These are phyloP conservation scores for Candida quercuum DNA, from an alignment of 805 yeast species.

Conservation along the genomic window DNA sequence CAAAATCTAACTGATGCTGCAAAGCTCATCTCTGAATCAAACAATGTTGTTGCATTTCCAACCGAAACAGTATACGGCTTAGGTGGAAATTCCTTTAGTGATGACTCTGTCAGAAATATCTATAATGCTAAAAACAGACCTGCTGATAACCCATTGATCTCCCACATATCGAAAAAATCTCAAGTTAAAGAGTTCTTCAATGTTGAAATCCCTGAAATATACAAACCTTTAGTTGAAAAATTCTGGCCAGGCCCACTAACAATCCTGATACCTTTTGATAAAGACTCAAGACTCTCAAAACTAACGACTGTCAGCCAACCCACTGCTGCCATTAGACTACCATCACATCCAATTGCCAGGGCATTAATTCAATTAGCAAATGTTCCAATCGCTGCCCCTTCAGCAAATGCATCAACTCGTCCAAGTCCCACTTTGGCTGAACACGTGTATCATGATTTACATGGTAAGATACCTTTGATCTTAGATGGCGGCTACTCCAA, in stretches of 20 bases:
- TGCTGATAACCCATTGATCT: slow-evolving; percentile 89
- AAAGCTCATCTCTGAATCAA: slow-evolving; percentile 38
- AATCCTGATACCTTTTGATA: slow-evolving; percentile 62
- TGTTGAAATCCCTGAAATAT: slow-evolving; percentile 59
- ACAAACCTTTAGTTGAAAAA: slow-evolving; percentile 53
- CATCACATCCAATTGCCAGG: slow-evolving; percentile 82
- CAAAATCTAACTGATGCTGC: slow-evolving; percentile 55
- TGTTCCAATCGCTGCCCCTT: slow-evolving; percentile 93
- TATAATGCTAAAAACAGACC: slow-evolving; percentile 91
- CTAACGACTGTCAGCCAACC: slow-evolving; percentile 82
- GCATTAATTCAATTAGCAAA: slow-evolving; percentile 82
- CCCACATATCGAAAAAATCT: slow-evolving; percentile 75
- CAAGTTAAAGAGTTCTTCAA: slow-evolving; percentile 61
- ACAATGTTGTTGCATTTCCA: slow-evolving; percentile 83
- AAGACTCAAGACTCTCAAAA: slow-evolving; percentile 50
- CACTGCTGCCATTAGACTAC: slow-evolving; percentile 91
- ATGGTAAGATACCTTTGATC: slow-evolving; percentile 76
- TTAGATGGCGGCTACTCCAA: slow-evolving; percentile 86
- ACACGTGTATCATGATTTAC: slow-evolving; percentile 78
- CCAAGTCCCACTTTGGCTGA: slow-evolving; percentile 90
- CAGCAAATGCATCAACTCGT: slow-evolving; percentile 92
- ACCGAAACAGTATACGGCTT: slow-evolving; percentile 97
- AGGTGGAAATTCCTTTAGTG: slow-evolving; percentile 79
- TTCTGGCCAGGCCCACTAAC: slow-evolving; percentile 98
- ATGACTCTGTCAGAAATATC: slow-evolving; percentile 68